Percentiles rank a stretch among this genome's conserved stretches.
phyloP scores from a whole-genome alignment of 2,329 filamentous ascomycete species.

The Aspergillus amoenus region DNA sequence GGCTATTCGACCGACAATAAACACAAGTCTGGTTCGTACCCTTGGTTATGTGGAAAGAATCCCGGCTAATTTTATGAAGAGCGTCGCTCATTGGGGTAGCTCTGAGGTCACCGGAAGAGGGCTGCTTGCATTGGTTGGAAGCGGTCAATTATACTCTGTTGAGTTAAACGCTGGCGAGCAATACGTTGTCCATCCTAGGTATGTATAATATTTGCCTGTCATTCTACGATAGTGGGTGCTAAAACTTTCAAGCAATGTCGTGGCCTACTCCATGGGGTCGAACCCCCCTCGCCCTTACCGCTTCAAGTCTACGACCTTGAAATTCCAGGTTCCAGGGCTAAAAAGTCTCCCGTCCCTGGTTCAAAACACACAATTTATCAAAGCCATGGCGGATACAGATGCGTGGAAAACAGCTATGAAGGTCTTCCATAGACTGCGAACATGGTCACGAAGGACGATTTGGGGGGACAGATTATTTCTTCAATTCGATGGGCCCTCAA shows the following conservation, averaged over 20 bases:
- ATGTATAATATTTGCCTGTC: constrained; percentile 15
- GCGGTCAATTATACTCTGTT: constrained; percentile 86
- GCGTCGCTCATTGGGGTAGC: constrained; percentile 86
- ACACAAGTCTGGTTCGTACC: constrained; percentile 61
- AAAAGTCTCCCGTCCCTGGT: constrained; percentile 61
- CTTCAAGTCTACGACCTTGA: constrained; percentile 72
- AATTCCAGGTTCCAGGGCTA: constrained; percentile 73
- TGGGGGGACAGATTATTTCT: constrained; percentile 95
- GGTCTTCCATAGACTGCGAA: constrained; percentile 69
- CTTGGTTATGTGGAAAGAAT: neutral
- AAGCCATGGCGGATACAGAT: constrained; percentile 67
- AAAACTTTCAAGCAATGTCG: constrained; percentile 64
- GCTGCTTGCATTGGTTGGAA: constrained; percentile 77
- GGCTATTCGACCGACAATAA: constrained; percentile 70
- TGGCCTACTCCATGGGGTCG: constrained; percentile 80
- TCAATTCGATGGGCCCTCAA: constrained; percentile 82
- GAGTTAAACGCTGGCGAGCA: constrained; percentile 79
- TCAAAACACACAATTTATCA: constrained; percentile 70
- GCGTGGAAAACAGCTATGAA: constrained; percentile 70
- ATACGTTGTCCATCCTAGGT: constrained; percentile 82
- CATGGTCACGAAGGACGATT: constrained; percentile 75
- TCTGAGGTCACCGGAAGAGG: constrained; percentile 86
- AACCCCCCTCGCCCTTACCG: constrained; percentile 79
- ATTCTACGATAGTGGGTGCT: neutral
- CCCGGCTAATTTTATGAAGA: constrained; percentile 47